Evolutionary conservation across 2,329 filamentous ascomycete species (phyloP).

Genomic region (Elsinoe australis): DNA sequence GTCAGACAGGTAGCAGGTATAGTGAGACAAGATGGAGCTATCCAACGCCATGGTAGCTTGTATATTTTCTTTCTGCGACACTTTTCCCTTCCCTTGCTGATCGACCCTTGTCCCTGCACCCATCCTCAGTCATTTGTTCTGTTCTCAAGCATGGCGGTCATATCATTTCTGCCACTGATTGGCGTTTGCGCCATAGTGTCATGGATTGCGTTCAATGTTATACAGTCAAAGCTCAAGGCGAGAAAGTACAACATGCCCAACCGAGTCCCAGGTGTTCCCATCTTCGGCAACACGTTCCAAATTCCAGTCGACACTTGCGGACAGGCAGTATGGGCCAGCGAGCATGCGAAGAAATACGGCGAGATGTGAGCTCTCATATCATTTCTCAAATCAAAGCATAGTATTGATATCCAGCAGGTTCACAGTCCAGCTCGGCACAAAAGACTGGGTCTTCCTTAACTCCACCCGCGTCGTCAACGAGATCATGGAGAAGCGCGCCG

Average conservation of each 20-base stretch:
- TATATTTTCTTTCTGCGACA: neutral
- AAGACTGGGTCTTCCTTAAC: constrained; percentile 38
- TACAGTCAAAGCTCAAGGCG: constrained; percentile 7
- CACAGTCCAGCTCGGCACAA: constrained; percentile 36
- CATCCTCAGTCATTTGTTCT: no score
- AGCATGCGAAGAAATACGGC: constrained; percentile 14
- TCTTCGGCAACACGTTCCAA: constrained; percentile 18
- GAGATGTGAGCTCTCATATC: constrained; percentile 5
- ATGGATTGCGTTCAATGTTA: constrained; percentile 5
- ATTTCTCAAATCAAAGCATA: neutral
- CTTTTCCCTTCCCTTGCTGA: neutral
- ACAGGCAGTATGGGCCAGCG: constrained; percentile 13
- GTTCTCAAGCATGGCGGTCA: neutral
- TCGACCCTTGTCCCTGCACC: no score
- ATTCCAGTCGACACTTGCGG: neutral
- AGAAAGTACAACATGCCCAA: constrained; percentile 15
- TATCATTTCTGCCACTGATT: constrained; percentile 1
- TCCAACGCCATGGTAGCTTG: neutral
- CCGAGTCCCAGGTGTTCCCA: constrained; percentile 9
- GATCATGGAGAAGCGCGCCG: constrained; percentile 40
- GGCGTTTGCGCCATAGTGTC: constrained; percentile 7
- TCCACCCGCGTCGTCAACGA: constrained; percentile 36
- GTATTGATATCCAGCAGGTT: neutral
- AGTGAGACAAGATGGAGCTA: constrained; percentile 9
- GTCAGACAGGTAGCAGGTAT: neutral